Base-by-base conservation (phyloP, 306 rosid genomes). In the Vicia faba region DNA sequence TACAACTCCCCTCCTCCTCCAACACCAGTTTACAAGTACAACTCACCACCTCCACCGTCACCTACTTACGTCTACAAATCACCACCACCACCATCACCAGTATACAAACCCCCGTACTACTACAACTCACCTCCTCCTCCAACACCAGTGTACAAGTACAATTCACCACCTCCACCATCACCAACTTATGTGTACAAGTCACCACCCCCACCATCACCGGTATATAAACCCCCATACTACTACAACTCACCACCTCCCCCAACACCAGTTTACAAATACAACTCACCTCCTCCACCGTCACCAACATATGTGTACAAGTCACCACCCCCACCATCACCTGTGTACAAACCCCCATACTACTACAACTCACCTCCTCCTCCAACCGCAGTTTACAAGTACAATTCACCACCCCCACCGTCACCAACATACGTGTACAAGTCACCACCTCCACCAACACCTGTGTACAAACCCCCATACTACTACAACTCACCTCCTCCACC, bases 181-280 rank as follows among this genome's bases (percentile, higher is more conserved):
- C 45, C 45, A 11, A 8, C 11, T 8, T 39, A 51, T 0, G 35
- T 31, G 1, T 78, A 78, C 25, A 29, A 67, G 0, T 78, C 82
- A 3, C 82, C 82, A 2, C 82, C 82, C 0, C 82, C 82, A 1
- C 82, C 82, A 53, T 64, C 78, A 31, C 78, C 78, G 0, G 71
- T 48, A 0, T 66, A 67, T 4, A 12, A 57, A 0, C 79, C 79
- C 53, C 0, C 55, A 25, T 48, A 48, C 26, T 3, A n/a, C 9
- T 84, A 84, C 40, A 71, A 68, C 0, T 69, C 80, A 0, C 89
- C 89, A 0, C 86, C 89, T 0, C 89, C 89, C 2, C 89, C 86
- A 16, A 3, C 54, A 48, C 54, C 54, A 7, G 54, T 48, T 3
- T 48, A 48, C 2, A 18, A 48, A 0, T 84, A 84, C 48, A 70